These are phyloP conservation scores for Aureobasidium sp. DNA, from an alignment of 2,329 filamentous ascomycete genomes.

Conservation along the genomic window DNA sequence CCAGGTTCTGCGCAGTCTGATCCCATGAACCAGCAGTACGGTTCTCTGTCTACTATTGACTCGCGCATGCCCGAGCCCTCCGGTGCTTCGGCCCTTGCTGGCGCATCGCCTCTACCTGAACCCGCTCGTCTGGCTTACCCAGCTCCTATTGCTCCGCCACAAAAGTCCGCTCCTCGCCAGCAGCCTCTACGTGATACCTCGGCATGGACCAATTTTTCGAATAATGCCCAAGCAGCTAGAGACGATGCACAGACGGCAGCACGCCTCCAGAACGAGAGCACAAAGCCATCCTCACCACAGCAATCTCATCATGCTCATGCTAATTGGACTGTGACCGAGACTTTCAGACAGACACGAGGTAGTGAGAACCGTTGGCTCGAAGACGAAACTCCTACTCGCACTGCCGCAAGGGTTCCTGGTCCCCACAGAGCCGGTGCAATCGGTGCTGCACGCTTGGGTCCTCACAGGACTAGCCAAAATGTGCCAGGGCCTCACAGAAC, in stretches of 20 bases:
- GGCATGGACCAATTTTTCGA: slow-evolving; percentile 24
- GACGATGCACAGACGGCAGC: slow-evolving; percentile 6
- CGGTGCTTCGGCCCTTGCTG: slow-evolving; percentile 23
- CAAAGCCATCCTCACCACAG: not conserved
- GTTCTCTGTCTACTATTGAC: slow-evolving; percentile 18
- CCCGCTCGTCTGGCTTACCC: slow-evolving; percentile 27
- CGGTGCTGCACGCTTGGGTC: not conserved
- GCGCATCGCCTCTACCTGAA: slow-evolving; percentile 26
- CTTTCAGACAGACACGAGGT: slow-evolving; percentile 29
- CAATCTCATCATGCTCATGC: not conserved
- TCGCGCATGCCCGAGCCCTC: slow-evolving; percentile 25
- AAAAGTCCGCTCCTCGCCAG: slow-evolving; percentile 17
- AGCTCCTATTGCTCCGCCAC: slow-evolving; percentile 30
- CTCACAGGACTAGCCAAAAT: not conserved
- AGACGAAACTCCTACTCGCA: slow-evolving; percentile 20
- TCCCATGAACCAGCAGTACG: slow-evolving; percentile 22
- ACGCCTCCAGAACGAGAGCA: not conserved
- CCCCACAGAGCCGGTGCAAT: slow-evolving; percentile 6
- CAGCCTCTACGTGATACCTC: slow-evolving; percentile 17
- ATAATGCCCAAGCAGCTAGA: slow-evolving; percentile 12
- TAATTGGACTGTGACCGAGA: slow-evolving; percentile 24
- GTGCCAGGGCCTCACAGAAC: not conserved
- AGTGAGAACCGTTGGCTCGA: slow-evolving; percentile 22
- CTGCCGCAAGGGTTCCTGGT: not conserved
- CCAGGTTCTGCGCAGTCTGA: slow-evolving; percentile 20